Conservation (phyloP, 179 eudicot genomes). For the Silene coronaria region DNA sequence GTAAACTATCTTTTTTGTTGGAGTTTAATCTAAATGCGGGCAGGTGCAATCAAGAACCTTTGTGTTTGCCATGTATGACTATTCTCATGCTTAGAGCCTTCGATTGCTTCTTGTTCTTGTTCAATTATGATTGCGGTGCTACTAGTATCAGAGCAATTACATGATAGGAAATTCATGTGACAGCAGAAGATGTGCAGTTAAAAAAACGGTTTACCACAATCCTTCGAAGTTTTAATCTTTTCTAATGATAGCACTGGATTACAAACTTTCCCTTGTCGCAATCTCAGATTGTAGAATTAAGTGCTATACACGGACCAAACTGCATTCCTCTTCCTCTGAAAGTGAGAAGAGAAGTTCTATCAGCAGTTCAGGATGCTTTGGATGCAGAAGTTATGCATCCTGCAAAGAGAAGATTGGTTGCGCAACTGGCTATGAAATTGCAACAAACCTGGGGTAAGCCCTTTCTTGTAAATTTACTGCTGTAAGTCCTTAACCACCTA, state of each 20-base stretch:
- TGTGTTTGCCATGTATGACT: background rate
- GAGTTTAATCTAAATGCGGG: background rate
- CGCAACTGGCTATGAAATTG: conserved; percentile 49
- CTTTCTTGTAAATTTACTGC: background rate
- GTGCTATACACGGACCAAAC: conserved; percentile 51
- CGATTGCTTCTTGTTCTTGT: background rate
- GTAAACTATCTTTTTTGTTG: background rate
- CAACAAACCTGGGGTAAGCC: conserved; percentile 56
- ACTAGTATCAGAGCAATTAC: background rate
- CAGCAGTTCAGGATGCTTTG: conserved; percentile 52
- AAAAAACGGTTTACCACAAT: too few relatives aligned
- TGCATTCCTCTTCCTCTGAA: conserved; percentile 54
- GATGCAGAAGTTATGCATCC: conserved; percentile 45
- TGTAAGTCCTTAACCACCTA: background rate
- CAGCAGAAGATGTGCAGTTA: background rate
- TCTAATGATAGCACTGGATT: background rate
- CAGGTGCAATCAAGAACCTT: background rate
- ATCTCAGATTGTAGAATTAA: conserved; percentile 57
- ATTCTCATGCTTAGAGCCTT: background rate
- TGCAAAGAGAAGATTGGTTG: conserved; percentile 49
- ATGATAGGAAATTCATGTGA: background rate
- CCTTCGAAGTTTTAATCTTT: background rate
- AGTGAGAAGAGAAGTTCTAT: conserved; percentile 50
- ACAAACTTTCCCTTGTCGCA: background rate
- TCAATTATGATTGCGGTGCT: background rate